Conservation (phyloP, 108 stramenopile species). For the Chaetoceros tenuissimus region DNA sequence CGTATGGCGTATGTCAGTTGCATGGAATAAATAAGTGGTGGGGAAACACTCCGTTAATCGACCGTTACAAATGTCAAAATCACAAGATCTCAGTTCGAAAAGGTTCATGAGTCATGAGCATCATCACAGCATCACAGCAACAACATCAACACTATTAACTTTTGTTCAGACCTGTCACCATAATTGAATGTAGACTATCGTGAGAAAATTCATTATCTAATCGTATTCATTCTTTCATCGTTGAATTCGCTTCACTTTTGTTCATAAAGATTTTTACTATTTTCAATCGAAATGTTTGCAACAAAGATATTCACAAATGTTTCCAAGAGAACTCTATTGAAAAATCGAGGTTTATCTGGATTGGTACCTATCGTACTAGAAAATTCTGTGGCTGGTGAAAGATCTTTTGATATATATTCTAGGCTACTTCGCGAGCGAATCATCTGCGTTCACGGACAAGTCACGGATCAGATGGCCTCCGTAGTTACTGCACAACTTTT, state of each 20-base stretch:
- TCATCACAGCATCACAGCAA: no score
- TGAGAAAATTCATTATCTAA: neutral
- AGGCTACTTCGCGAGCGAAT: conserved; percentile 94
- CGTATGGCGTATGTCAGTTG: no score
- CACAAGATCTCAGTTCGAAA: no score
- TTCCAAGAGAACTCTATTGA: neutral
- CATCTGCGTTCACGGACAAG: conserved; percentile 89
- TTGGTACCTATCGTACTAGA: conserved; percentile 43
- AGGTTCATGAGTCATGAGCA: no score
- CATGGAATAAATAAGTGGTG: no score
- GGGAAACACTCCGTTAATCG: no score
- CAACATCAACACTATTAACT: no score
- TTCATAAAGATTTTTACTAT: no score
- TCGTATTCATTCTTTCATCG: neutral
- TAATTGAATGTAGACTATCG: neutral
- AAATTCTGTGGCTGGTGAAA: conserved; percentile 56
- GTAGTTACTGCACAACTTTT: conserved; percentile 91
- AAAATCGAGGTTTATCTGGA: neutral
- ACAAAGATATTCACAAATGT: neutral
- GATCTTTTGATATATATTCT: conserved; percentile 91
- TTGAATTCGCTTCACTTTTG: no score
- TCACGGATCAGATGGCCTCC: conserved; percentile 84
- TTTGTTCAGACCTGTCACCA: no score
- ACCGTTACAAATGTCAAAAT: no score
- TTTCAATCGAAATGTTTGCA: neutral